phyloP scores from a whole-genome alignment of 2,329 filamentous ascomycete genomes.

The Cadophora gregata region DNA sequence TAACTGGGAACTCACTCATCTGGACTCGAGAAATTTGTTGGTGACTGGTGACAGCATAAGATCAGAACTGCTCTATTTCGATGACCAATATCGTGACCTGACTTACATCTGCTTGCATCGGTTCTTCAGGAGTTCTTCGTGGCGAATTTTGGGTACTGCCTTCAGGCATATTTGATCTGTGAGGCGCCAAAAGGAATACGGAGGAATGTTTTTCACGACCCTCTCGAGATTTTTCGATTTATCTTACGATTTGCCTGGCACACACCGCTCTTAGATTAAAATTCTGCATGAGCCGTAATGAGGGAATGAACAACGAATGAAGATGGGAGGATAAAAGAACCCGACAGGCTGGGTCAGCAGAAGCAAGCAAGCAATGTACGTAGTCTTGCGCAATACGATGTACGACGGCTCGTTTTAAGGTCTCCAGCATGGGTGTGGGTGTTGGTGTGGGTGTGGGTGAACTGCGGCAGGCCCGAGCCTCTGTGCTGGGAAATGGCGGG shows the following conservation, averaged over 20 bases:
- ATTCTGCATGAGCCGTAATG: neutral
- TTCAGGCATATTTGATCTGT: conserved; percentile 4
- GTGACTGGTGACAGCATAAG: conserved; percentile 22
- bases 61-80: conserved; percentile 21
- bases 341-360: conserved; percentile 15
- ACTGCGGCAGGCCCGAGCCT: conserved; percentile 25
- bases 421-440: neutral
- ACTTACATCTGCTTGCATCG: conserved; percentile 38
- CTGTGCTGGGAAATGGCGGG: conserved; percentile 25
- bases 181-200: neutral
- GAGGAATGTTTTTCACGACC: neutral
- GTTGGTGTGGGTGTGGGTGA: neutral
- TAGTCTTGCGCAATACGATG: conserved; percentile 16
- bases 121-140: conserved; percentile 19
- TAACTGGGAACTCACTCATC: conserved; percentile 35
- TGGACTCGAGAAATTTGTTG: conserved; percentile 27
- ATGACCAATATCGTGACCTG: conserved; percentile 9
- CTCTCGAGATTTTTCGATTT: conserved; percentile 11
- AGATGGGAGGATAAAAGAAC: neutral
- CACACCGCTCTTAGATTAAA: conserved; percentile 19
- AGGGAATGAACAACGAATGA: neutral
- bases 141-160: conserved; percentile 3
- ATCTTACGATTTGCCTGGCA: neutral
- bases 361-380: conserved; percentile 15
- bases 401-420: conserved; percentile 16